Percentiles rank a stretch among this genome's conserved stretches.
Evolutionary conservation across 139 green algal genomes (phyloP).

Genomic region (Auxenochlorella pyrenoidosa): DNA sequence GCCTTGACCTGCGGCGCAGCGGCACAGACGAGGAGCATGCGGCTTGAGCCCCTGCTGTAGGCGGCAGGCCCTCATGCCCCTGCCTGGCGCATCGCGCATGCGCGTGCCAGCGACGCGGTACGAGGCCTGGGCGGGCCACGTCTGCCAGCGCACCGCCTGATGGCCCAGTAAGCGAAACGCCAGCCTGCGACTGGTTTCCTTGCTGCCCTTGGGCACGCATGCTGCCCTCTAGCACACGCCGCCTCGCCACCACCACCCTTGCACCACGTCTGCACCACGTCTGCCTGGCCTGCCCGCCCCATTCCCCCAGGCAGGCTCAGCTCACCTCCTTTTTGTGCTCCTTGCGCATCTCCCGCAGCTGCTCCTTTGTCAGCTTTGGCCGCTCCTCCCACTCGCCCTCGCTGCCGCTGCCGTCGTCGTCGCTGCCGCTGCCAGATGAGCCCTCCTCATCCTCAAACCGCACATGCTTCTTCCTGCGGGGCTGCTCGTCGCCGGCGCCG

Average conservation of each 20-base stretch:
- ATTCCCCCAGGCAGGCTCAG: background rate
- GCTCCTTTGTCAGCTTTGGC: conserved; percentile 61
- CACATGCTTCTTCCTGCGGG: conserved; percentile 1
- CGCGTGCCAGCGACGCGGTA: too few relatives aligned
- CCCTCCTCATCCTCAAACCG: conserved; percentile 11
- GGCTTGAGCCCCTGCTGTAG: too few relatives aligned
- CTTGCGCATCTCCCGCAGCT: conserved; percentile 66
- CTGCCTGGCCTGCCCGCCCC: background rate
- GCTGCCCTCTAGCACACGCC: too few relatives aligned
- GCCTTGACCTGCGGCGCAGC: conserved; percentile 80
- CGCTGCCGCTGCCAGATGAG: conserved; percentile 3
- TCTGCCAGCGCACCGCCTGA: too few relatives aligned
- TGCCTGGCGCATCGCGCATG: too few relatives aligned
- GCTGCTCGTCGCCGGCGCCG: background rate
- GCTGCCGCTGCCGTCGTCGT: conserved; percentile 33
- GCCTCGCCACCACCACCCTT: too few relatives aligned
- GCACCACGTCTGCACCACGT: too few relatives aligned
- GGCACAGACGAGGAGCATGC: conserved; percentile 40
- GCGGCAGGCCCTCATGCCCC: too few relatives aligned
- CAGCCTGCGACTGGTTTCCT: too few relatives aligned
- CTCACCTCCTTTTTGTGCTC: conserved; percentile 69
- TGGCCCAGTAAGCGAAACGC: too few relatives aligned
- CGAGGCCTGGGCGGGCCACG: too few relatives aligned
- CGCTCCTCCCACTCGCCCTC: conserved; percentile 52
- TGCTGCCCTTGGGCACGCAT: too few relatives aligned